A percentile compares a stretch with the other conserved stretches of the same genome.
Evolutionary conservation across 2,329 filamentous ascomycete genomes (phyloP).

Genomic region (Scedosporium apiospermum): DNA sequence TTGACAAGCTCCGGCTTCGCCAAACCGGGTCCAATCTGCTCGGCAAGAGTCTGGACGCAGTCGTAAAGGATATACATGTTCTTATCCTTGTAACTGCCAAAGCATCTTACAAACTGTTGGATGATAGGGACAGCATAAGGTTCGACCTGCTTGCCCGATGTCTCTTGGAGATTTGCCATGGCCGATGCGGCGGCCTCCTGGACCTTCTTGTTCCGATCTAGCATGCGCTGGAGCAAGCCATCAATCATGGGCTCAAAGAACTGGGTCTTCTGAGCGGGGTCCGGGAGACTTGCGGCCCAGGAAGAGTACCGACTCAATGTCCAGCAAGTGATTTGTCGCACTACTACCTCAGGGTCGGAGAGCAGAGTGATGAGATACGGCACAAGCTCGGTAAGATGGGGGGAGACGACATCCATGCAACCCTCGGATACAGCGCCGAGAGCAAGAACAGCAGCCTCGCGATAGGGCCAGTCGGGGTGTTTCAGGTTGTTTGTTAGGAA

Average conservation of each 20-base stretch:
- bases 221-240: constrained; percentile 85
- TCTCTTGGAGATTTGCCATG: constrained; percentile 93
- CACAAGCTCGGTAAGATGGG: constrained; percentile 82
- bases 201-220: constrained; percentile 95
- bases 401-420: constrained; percentile 80
- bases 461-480: constrained; percentile 81
- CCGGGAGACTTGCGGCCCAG: constrained; percentile 74
- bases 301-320: constrained; percentile 86
- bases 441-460: constrained; percentile 89
- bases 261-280: constrained; percentile 55
- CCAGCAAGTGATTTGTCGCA: constrained; percentile 97
- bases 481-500: constrained; percentile 86
- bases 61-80: constrained; percentile 99
- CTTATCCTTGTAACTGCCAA: constrained; percentile 91
- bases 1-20: constrained; percentile 73
- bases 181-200: constrained; percentile 94
- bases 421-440: constrained; percentile 92
- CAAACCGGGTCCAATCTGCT: constrained; percentile 75
- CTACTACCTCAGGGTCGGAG: constrained; percentile 77
- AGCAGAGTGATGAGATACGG: constrained; percentile 83
- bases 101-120: constrained; percentile 85
- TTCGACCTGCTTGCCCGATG: constrained; percentile 69
- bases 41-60: constrained; percentile 92
- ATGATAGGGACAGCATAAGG: constrained; percentile 88
- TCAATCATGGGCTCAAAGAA: constrained; percentile 98